phyloP scores from a whole-genome alignment of 495 filamentous ascomycete species.

The Aspergillus incahuasiensis region DNA sequence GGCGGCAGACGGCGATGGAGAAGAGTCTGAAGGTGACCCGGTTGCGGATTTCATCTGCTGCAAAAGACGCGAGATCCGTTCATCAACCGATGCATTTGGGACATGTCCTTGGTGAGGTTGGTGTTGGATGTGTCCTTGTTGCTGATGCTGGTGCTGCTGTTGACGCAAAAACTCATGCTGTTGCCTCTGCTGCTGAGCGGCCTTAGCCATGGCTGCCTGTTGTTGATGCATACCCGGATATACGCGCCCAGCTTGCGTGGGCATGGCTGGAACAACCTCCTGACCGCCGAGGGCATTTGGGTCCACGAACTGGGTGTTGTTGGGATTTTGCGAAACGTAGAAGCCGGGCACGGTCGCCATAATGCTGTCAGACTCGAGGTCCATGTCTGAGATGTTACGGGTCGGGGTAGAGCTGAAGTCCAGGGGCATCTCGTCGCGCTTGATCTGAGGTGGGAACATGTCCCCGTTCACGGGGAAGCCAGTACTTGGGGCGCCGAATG shows the following conservation, averaged over 20 bases:
- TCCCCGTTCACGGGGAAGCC: slow-evolving; percentile 44
- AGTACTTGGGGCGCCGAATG: slow-evolving; percentile 45
- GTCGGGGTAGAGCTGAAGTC: slow-evolving; percentile 56
- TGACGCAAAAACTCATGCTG: slow-evolving; percentile 63
- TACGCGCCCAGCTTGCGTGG: slow-evolving; percentile 60
- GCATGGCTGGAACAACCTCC: slow-evolving; percentile 38
- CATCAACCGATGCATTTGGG: slow-evolving; percentile 68
- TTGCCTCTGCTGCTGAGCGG: slow-evolving; percentile 62
- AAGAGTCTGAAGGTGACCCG: slow-evolving; percentile 47
- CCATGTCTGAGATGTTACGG: slow-evolving; percentile 50
- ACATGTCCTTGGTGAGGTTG: slow-evolving; percentile 43
- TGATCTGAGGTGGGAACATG: slow-evolving; percentile 47
- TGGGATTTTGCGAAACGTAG: slow-evolving; percentile 34
- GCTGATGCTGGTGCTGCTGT: slow-evolving; percentile 41
- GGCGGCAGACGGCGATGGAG: slow-evolving; percentile 37
- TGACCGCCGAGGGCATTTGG: slow-evolving; percentile 64
- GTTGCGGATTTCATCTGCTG: slow-evolving; percentile 75
- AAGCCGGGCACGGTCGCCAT: slow-evolving; percentile 57
- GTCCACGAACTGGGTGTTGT: slow-evolving; percentile 56
- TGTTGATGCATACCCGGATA: slow-evolving; percentile 91
- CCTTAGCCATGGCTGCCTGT: slow-evolving; percentile 76
- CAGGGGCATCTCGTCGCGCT: slow-evolving; percentile 43
- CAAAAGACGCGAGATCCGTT: slow-evolving; percentile 79
- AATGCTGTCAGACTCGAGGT: slow-evolving; percentile 48
- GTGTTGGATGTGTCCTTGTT: slow-evolving; percentile 34